Base-by-base conservation (phyloP, 1,284 basidiomycete species). In the Cerioporus squamosus region DNA sequence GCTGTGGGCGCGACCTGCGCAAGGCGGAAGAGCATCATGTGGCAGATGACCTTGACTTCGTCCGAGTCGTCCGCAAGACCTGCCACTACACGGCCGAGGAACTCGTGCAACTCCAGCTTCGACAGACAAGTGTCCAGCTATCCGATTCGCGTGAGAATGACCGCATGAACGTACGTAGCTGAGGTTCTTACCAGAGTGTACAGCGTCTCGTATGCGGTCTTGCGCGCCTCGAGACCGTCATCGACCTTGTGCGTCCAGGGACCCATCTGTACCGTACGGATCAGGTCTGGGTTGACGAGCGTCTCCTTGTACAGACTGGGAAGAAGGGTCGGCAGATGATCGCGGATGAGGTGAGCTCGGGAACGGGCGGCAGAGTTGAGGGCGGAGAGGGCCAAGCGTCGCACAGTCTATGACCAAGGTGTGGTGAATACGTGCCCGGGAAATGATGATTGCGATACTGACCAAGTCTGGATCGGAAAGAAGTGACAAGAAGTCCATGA, bases 131-230 rank as follows among this genome's bases (percentile, higher is more conserved):
- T 97, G 68, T 97, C 95, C 54, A 98, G 85, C 89, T 93, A 53
- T 18, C 29, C 43, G 38, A 38, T 33, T 38, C 12, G 36, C 17
- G 2, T 53, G 64, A 56, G 62, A 61, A 58, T 14, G 9, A 29
- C 3, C 24, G 12, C 51, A 7, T 47, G 26, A n/a, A 2, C 2
- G 17, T 36, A n/a, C 33, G 26, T 48, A 18, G 6, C 23, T 29
- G 40, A 9, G 47, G 44, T 17, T 76, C 88, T 67, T 65, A 94
- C 93, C 61, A 98, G 77, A 17, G 96, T 98, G 72, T 97, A 97
- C 82, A 99, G 93, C 5, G 96, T 97, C 76, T 99, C 97, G 75
- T 94, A 98, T 2, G 97, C 97, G 0, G 94, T 96, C 81, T 97
- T 95, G 54, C 94, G 88, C n/a, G 94, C 86, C 64, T 97, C 95